Evolutionary conservation across 2,329 filamentous ascomycete genomes (phyloP).

Genomic region (Trichoderma pleuroti): DNA sequence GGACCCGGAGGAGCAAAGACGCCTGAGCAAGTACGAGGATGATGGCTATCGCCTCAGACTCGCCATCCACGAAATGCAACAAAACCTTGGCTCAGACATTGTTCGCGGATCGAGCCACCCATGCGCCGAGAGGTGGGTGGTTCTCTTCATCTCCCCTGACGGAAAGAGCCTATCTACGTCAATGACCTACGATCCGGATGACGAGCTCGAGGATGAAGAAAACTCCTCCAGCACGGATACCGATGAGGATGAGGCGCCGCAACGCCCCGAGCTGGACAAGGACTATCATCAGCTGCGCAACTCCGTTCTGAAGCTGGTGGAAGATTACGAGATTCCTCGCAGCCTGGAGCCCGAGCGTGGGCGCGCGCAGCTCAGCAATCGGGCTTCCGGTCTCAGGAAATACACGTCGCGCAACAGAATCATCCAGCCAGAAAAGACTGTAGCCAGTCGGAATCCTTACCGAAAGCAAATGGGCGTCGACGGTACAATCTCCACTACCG

Average conservation of each 20-base stretch:
- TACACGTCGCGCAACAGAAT: constrained; percentile 59
- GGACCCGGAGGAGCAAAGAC: constrained; percentile 43
- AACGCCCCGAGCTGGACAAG: constrained; percentile 64
- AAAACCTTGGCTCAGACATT: constrained; percentile 60
- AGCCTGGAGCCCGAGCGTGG: constrained; percentile 57
- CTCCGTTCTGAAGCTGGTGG: constrained; percentile 74
- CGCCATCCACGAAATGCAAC: constrained; percentile 68
- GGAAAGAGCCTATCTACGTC: constrained; percentile 66
- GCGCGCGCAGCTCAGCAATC: constrained; percentile 66
- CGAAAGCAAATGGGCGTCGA: constrained; percentile 35
- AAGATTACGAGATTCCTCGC: constrained; percentile 77
- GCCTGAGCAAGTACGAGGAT: constrained; percentile 55
- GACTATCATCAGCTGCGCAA: constrained; percentile 79
- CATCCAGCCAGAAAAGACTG: constrained; percentile 48
- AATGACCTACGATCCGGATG: constrained; percentile 69
- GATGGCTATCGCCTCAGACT: constrained; percentile 63
- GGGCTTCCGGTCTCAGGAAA: constrained; percentile 59
- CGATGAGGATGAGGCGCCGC: constrained; percentile 58
- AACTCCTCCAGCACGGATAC: constrained; percentile 59
- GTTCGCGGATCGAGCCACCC: constrained; percentile 70
- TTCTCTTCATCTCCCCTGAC: constrained; percentile 73
- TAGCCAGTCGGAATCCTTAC: constrained; percentile 58
- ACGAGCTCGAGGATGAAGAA: constrained; percentile 63
- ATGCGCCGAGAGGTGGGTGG: constrained; percentile 78
- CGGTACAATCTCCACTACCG: constrained; percentile 13